Conservation (phyloP, 129 eudicot species). For the Flaveria trinervia region DNA sequence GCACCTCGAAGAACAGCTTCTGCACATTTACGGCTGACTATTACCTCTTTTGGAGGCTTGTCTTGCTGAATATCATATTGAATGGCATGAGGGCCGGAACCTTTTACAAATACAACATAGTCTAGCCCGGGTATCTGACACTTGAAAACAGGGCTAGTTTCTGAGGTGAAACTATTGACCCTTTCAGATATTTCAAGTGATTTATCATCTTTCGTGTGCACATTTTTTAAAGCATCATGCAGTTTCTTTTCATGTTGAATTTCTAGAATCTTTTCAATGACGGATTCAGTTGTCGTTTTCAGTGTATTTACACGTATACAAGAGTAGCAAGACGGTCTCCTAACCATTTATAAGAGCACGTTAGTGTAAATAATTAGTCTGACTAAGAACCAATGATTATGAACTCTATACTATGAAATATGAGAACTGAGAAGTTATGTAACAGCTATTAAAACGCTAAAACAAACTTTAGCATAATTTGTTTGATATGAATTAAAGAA, state of each 20-base stretch:
- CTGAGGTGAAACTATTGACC: constrained; percentile 17
- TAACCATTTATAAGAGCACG: constrained; percentile 40
- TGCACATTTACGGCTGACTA: constrained; percentile 98
- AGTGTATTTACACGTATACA: constrained; percentile 91
- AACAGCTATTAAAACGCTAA: not conserved
- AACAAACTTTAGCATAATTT: not conserved
- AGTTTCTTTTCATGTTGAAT: constrained; percentile 45
- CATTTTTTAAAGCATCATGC: constrained; percentile 23
- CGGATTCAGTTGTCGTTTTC: constrained; percentile 64
- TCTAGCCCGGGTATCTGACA: constrained; percentile 85
- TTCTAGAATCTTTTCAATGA: constrained; percentile 61
- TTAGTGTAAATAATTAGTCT: not conserved
- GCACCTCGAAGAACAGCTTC: constrained; percentile 99
- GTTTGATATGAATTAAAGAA: too few relatives aligned
- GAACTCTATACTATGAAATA: not conserved
- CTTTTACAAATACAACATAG: constrained; percentile 78
- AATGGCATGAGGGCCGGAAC: constrained; percentile 88
- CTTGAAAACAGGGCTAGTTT: constrained; percentile 46
- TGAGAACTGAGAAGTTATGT: not conserved
- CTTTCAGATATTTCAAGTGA: constrained; percentile 27
- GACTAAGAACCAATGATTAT: not conserved
- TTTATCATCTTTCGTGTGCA: constrained; percentile 8
- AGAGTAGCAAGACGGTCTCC: constrained; percentile 91
- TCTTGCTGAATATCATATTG: constrained; percentile 53
- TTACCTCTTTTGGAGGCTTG: constrained; percentile 70